Conservation (phyloP, 129 eudicot genomes). For the Heracleum sosnowskyi region DNA sequence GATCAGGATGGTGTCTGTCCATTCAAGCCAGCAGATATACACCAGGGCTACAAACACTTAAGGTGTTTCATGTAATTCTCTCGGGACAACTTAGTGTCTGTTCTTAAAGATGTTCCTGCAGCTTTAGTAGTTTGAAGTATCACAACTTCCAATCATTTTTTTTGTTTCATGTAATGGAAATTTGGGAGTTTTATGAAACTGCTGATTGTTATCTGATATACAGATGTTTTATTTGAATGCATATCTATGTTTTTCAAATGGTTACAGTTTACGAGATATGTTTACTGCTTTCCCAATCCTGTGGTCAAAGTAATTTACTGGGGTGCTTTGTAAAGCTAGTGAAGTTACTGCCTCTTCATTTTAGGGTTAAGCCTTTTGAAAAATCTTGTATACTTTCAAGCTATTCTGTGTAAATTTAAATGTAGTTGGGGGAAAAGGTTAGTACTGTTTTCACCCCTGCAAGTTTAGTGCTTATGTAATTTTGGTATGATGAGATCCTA, state of each 20-base stretch:
- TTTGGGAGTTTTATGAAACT: not conserved
- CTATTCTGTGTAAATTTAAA: no score
- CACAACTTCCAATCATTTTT: not conserved
- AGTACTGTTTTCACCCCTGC: no score
- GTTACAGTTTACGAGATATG: not conserved
- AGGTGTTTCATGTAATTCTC: no score
- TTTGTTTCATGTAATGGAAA: not conserved
- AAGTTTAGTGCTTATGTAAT: no score
- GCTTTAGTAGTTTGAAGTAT: not conserved
- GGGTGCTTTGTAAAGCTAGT: not conserved
- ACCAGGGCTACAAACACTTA: conserved; percentile 74
- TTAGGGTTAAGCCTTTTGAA: not conserved
- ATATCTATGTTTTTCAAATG: not conserved
- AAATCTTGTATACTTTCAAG: not conserved
- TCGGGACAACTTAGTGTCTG: no score
- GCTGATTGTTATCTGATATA: not conserved
- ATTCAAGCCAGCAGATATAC: conserved; percentile 68
- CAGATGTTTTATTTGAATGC: not conserved
- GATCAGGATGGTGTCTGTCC: conserved; percentile 65
- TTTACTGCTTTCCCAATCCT: not conserved
- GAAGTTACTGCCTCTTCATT: not conserved
- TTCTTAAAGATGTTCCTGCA: not conserved
- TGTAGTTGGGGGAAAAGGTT: no score
- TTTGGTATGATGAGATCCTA: no score
- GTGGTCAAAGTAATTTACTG: not conserved